Base-by-base conservation (phyloP, 305 asterid genomes). In the Fraxinus dipetala region DNA sequence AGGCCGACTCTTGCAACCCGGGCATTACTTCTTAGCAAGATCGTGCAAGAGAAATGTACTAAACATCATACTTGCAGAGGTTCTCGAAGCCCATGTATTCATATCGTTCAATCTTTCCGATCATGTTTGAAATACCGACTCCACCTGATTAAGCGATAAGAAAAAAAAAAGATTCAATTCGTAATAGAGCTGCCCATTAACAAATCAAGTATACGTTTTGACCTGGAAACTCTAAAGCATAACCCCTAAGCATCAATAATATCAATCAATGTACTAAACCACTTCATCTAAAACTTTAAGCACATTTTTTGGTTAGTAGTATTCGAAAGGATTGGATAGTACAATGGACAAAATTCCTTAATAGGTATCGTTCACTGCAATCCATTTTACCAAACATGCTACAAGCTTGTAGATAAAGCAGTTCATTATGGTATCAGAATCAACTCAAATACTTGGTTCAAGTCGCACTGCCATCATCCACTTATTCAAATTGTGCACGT, bases 21-120 rank as follows among this genome's bases (percentile, higher is more conserved):
- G 31, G 77, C 67, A 5, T 18, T 6, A 24, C 0, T 24, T 22
- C 6, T 65, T 10, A 65, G 73, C 73, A 65, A 26, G 34, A 65
- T 10, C 6, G 18, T 26, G 35, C 73, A 26, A 65, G 16, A 65
- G 18, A 7, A 7, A 26, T 38, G 11, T 2, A 10, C 85, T 83
- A 94, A 10, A 76, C 87, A 0, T 81, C 87, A 61, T 94, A 95
- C 92, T 90, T 92, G 98, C 99, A 96, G 75, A 96, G 88, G 89
- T 93, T 87, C 80, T 94, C 98, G 54, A 96, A 96, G 4, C 99
- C 99, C 99, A 96, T 96, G 92, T 94, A 94, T 65, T 96, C 97
- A 9, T 89, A 83, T 67, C 82, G 88, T 67, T 90, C 85, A 59
- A 96, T 87, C 91, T 94, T 94, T 51, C 92, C 93, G 4, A 96